Percentiles rank a stretch among this genome's conserved stretches.
Conservation (phyloP, 768 basidiomycete species). For the Leccinum uliginosum region DNA sequence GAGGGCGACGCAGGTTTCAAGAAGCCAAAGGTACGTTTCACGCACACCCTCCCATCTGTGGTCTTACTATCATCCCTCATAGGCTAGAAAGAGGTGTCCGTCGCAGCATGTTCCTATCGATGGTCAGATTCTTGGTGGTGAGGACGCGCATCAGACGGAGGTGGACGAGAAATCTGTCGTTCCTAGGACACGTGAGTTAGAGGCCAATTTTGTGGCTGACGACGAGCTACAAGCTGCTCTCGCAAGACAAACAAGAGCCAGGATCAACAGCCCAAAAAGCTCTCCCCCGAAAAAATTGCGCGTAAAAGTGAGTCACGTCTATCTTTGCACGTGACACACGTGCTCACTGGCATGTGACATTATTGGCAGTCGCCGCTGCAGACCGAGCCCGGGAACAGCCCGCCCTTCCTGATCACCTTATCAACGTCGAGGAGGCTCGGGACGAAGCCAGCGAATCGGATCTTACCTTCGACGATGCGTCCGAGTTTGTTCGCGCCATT, state of each 20-base stretch:
- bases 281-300: slow-evolving; percentile 80
- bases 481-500: slow-evolving; percentile 90
- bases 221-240: slow-evolving; percentile 95
- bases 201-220: slow-evolving; percentile 93
- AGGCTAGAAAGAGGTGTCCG: slow-evolving; percentile 93
- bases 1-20: slow-evolving; percentile 95
- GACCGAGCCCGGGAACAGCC: slow-evolving; percentile 54
- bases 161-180: slow-evolving; percentile 72
- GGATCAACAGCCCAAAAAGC: slow-evolving; percentile 68
- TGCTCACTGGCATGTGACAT: not conserved
- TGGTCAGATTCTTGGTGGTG: slow-evolving; percentile 32
- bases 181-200: slow-evolving; percentile 66
- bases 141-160: slow-evolving; percentile 52
- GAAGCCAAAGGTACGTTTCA: slow-evolving; percentile 70
- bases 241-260: slow-evolving; percentile 79
- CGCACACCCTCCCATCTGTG: not conserved
- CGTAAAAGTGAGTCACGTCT: slow-evolving; percentile 52
- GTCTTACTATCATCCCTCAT: not conserved
- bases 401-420: slow-evolving; percentile 31
- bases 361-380: slow-evolving; percentile 56
- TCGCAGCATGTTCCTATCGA: slow-evolving; percentile 52
- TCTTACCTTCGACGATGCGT: slow-evolving; percentile 92
- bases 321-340: not conserved
- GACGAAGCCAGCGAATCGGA: slow-evolving; percentile 39
- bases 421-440: slow-evolving; percentile 47